Percentiles rank a stretch among this genome's conserved stretches.
phyloP scores from a whole-genome alignment of 768 basidiomycete genomes.

The Boletus tylopilopsis region DNA sequence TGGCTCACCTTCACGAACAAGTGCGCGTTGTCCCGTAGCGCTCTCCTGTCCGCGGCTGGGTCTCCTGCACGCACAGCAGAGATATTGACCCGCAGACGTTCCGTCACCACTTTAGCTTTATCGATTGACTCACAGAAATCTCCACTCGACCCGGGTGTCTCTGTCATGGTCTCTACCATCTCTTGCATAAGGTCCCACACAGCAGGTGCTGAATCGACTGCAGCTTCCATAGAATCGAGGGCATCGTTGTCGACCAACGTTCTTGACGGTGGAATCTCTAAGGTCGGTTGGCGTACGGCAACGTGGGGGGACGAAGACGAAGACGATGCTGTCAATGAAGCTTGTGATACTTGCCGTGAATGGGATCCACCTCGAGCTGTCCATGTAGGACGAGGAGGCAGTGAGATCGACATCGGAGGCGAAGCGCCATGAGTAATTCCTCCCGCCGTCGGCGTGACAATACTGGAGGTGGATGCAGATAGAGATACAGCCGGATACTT shows the following conservation, averaged over 20 bases:
- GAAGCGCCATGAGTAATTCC: constrained; percentile 4
- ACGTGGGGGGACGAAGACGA: constrained; percentile 33
- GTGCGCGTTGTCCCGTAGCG: constrained; percentile 74
- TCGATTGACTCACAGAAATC: constrained; percentile 54
- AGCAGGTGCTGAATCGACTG: constrained; percentile 73
- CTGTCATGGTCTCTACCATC: constrained; percentile 57
- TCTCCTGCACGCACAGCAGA: constrained; percentile 55
- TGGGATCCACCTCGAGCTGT: constrained; percentile 24
- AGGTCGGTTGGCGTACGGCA: constrained; percentile 28
- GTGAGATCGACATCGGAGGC: constrained; percentile 9
- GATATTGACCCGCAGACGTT: constrained; percentile 57
- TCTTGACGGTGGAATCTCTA: constrained; percentile 54
- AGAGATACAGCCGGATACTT: constrained; percentile 41
- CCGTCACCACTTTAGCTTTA: constrained; percentile 62
- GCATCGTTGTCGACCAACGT: constrained; percentile 75
- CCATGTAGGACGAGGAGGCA: constrained; percentile 11
- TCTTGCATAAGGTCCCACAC: constrained; percentile 84
- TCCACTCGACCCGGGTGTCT: constrained; percentile 37
- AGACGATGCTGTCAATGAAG: constrained; percentile 39
- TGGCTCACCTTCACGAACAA: constrained; percentile 70
- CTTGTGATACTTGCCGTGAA: constrained; percentile 43
- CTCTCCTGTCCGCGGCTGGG: constrained; percentile 49
- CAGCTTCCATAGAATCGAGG: constrained; percentile 70
- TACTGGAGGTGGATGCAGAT: constrained; percentile 23
- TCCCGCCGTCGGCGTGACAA: constrained; percentile 8